Evolutionary conservation across 2,329 filamentous ascomycete genomes (phyloP), one percentile per base, ranked within the genome.

Genomic region (Paraconiothyrium brasiliense): DNA sequence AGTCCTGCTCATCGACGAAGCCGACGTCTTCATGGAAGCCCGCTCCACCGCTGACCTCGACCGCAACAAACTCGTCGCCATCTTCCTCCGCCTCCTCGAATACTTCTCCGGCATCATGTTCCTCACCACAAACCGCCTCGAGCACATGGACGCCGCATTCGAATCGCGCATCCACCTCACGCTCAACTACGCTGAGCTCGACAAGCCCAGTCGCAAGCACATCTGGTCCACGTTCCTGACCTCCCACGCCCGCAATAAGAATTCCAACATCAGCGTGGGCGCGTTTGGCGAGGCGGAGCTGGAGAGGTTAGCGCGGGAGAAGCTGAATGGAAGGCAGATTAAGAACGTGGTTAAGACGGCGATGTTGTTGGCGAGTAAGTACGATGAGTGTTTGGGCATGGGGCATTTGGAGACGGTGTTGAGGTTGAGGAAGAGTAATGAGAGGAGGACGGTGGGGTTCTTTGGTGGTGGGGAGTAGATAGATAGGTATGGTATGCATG

Each of bases 31-130:
- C 59, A 57, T 71, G 50, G 60, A 69, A 61, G 49, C 91, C 78
- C 88, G 92, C 2, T 90, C 91, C 46, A 89, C 92, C 72, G 87
- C 91, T 62, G 91, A 95, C 71, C 89, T 95, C 58, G 89, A 93
- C 73, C 89, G 92, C 62, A 96, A 96, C 70, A 91, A 91, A 0
- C 86, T 94, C 3, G 92, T 96, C 62, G 92, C 89, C 78, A 92
- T 96, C 73, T 97, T 97, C 82, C 82, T 97, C 3, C 88, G 92
- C 0, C 84, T 93, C 60, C 83, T 97, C 0, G 93, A 97, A 27
- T 55, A 96, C 76, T 96, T 94, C 80, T 90, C 94, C 73, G 93
- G 92, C 4, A 94, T 96, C 58, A 79, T 96, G 4, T 94, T 97
- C 81, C 80, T 97, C 22, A 97, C 93, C 0, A 96, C 92, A 2